Conservation (phyloP, 83 land plant genomes). For the Picea abies region DNA sequence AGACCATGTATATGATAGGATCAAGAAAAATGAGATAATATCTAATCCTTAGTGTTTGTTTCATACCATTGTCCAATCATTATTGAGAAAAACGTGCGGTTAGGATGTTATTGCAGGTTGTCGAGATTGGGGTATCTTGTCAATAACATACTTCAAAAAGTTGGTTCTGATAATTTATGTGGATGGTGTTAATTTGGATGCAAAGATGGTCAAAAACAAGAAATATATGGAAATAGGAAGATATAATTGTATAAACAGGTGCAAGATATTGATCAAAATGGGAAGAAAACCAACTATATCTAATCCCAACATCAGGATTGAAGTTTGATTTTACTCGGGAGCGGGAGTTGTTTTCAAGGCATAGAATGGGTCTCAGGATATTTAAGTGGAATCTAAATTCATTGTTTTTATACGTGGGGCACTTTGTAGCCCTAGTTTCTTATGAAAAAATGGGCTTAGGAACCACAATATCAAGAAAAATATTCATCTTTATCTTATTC, state of each 20-base stretch:
- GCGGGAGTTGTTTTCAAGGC: slow-evolving; percentile 32
- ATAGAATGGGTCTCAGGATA: neutral
- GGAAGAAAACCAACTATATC: slow-evolving; percentile 1
- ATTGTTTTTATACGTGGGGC: slow-evolving; percentile 75
- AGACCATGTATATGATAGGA: no score
- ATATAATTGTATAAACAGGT: slow-evolving; percentile 1
- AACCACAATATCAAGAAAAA: slow-evolving; percentile 61
- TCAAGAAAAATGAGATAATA: no score
- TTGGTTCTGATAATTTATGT: slow-evolving; percentile 59
- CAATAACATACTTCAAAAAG: slow-evolving; percentile 52
- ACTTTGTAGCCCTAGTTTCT: slow-evolving; percentile 55
- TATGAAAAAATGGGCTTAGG: slow-evolving; percentile 56
- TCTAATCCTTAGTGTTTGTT: no score
- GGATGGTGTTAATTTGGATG: slow-evolving; percentile 86
- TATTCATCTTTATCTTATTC: slow-evolving; percentile 77
- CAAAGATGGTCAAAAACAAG: slow-evolving; percentile 53
- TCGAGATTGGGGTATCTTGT: slow-evolving; percentile 53
- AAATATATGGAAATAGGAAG: slow-evolving; percentile 27
- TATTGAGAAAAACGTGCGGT: no score
- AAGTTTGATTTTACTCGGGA: slow-evolving; percentile 12
- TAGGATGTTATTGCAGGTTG: slow-evolving; percentile 35
- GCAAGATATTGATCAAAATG: slow-evolving; percentile 17
- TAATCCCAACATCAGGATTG: no score
- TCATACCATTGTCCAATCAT: no score
- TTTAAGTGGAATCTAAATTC: slow-evolving; percentile 60